phyloP scores from a whole-genome alignment of 2,329 filamentous ascomycete species.

The Nothophaeocryptopus gaeumannii region DNA sequence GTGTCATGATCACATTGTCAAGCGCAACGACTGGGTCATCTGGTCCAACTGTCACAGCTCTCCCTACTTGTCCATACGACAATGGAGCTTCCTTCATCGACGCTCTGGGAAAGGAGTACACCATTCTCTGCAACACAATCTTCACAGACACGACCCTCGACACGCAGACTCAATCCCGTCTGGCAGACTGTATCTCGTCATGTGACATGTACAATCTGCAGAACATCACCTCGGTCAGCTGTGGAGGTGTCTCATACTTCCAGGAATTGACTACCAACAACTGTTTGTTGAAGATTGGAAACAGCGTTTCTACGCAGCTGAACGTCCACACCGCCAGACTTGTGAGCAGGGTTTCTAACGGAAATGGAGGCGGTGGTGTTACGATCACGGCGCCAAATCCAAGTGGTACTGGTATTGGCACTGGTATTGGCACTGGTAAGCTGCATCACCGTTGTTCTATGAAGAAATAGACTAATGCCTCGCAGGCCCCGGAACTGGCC shows the following conservation, averaged over 20 bases:
- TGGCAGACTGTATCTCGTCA: constrained; percentile 30
- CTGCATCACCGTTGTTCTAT: no score
- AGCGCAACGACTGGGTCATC: neutral
- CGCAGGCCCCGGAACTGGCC: constrained; percentile 1
- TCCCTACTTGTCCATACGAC: constrained; percentile 29
- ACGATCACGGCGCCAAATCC: neutral
- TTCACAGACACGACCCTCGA: constrained; percentile 24
- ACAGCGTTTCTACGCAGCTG: constrained; percentile 6
- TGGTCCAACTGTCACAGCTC: constrained; percentile 2
- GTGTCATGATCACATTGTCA: no score
- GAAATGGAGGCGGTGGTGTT: constrained; percentile 1
- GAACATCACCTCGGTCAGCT: constrained; percentile 26
- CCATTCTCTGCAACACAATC: constrained; percentile 26
- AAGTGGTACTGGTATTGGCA: neutral
- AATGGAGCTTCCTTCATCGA: constrained; percentile 25
- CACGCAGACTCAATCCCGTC: constrained; percentile 23
- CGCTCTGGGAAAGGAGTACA: constrained; percentile 29
- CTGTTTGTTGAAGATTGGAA: constrained; percentile 26
- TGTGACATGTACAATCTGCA: constrained; percentile 34
- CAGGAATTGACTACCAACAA: constrained; percentile 17
- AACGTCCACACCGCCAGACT: constrained; percentile 22
- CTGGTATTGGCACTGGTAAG: constrained; percentile 8
- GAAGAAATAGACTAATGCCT: neutral
- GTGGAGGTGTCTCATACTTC: constrained; percentile 29
- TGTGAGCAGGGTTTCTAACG: constrained; percentile 8